Percentiles rank a stretch among this genome's conserved stretches.
Evolutionary conservation across 179 eudicot genomes (phyloP).

Genomic region (Silene coronaria): DNA sequence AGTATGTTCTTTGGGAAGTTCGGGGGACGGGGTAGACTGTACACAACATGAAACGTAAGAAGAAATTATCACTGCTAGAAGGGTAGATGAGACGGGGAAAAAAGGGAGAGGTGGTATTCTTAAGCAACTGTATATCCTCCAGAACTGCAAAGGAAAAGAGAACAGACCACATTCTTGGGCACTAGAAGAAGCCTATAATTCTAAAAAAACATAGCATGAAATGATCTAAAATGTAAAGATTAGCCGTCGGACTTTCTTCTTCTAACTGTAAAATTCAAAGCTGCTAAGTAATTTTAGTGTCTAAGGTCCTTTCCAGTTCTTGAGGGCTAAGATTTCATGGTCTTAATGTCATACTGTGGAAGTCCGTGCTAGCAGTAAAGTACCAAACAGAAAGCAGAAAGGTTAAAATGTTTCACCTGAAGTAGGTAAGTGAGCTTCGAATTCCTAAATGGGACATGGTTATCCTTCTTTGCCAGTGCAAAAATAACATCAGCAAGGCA

Average conservation of each 20-base stretch:
- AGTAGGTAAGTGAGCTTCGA: slow-evolving; percentile 75
- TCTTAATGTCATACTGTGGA: background rate
- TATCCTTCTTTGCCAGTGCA: slow-evolving; percentile 73
- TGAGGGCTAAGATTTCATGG: background rate
- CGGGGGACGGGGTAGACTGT: too few species aligned
- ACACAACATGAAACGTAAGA: too few species aligned
- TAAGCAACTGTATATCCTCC: too few species aligned
- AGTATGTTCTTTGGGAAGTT: background rate
- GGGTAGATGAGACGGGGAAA: too few species aligned
- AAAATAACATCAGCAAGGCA: slow-evolving; percentile 66
- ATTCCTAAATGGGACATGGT: slow-evolving; percentile 70
- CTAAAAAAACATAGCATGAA: background rate
- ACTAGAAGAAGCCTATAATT: background rate
- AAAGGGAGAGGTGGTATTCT: too few species aligned
- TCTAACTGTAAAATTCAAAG: too few species aligned
- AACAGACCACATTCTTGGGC: background rate
- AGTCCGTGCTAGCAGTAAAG: background rate
- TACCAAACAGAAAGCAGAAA: background rate
- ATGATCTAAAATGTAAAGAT: background rate
- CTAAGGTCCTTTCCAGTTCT: too few species aligned
- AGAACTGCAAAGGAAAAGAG: too few species aligned
- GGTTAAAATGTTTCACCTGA: slow-evolving; percentile 38
- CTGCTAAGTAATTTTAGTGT: too few species aligned
- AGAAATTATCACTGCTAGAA: too few species aligned
- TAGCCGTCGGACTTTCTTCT: too few species aligned